Base-by-base conservation (phyloP, 2,329 filamentous ascomycete genomes). In the Alternaria incomplexa region DNA sequence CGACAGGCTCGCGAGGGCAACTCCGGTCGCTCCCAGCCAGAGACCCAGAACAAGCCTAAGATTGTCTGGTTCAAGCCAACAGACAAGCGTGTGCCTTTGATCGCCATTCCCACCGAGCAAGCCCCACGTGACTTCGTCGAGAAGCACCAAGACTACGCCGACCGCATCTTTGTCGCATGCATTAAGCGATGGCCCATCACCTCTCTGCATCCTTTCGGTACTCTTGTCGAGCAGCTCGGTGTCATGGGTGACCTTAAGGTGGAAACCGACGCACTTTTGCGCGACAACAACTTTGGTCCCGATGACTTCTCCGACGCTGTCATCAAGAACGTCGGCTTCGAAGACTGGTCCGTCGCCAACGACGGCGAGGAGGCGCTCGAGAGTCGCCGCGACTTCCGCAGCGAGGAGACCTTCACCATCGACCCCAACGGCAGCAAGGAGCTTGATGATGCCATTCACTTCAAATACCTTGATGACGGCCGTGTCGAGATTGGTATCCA, bases 41-140 rank as follows among this genome's bases (percentile, higher is more conserved):
- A 91, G 68, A 92, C 94, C 57, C 93, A 96, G 79, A 96, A 99
- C 68, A 97, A 97, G 83, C 96, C 96, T 67, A 99, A 99, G 89
- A 99, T 99, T 82, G 96, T 99, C 45, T 99, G 96, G 96, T 99
- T 99, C 85, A 99, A 99, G 86, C 96, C 96, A 62, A 99, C 96
- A 1, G 96, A 99, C 83, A 98, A 99, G 88, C 93, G 96, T 77
- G 96, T 99, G 51, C 96, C 96, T 53, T 86, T 99, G 69, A 99
- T 99, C 80, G 96, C 96, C 57, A 99, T 99, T 68, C 96, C 96
- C 2, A 99, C 96, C 4, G 96, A 99, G 81, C 96, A 99, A 82
- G 96, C 96, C 9, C 96, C 96, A 20, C 91, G 93, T 36, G 96
- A 98, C 82, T 99, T 99, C 74, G 96, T 99, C 26, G 96, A 99